phyloP scores from a whole-genome alignment of 2,329 filamentous ascomycete genomes.

The Trichoderma aggressivum region DNA sequence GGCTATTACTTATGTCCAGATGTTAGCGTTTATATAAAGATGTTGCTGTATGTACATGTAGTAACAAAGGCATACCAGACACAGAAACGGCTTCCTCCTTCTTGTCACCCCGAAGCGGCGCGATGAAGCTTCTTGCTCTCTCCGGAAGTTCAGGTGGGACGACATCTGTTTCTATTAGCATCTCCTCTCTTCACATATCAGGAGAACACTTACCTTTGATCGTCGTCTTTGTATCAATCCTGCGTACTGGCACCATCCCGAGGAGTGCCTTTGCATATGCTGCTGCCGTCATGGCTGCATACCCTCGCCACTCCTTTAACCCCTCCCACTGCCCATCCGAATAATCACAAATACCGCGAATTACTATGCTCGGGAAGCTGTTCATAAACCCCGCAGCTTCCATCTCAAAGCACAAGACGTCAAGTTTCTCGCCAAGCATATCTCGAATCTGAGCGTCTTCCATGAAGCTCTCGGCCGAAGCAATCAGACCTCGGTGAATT shows the following conservation, averaged over 20 bases:
- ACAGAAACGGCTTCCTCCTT: not conserved
- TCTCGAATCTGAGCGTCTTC: not conserved
- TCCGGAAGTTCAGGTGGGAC: not conserved
- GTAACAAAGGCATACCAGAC: not conserved
- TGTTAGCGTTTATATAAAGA: not conserved
- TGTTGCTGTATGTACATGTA: not conserved
- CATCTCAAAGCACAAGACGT: not conserved
- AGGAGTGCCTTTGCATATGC: not conserved
- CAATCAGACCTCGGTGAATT: not conserved
- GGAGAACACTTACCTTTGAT: not conserved
- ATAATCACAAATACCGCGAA: not conserved
- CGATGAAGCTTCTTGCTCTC: not conserved
- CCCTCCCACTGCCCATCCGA: not conserved
- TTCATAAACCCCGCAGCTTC: conserved; percentile 23
- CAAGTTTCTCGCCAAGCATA: not conserved
- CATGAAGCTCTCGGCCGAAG: not conserved
- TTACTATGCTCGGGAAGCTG: not conserved
- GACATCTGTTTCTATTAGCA: not conserved
- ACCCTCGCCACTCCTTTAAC: not conserved
- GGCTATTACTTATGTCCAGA: not conserved
- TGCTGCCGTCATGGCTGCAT: not conserved
- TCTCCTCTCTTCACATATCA: too few species aligned
- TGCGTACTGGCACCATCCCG: fast-evolving
- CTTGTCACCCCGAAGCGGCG: not conserved
- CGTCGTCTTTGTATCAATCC: not conserved